Evolutionary conservation across 768 basidiomycete species (phyloP).

Genomic region (Boletus coccyginus): DNA sequence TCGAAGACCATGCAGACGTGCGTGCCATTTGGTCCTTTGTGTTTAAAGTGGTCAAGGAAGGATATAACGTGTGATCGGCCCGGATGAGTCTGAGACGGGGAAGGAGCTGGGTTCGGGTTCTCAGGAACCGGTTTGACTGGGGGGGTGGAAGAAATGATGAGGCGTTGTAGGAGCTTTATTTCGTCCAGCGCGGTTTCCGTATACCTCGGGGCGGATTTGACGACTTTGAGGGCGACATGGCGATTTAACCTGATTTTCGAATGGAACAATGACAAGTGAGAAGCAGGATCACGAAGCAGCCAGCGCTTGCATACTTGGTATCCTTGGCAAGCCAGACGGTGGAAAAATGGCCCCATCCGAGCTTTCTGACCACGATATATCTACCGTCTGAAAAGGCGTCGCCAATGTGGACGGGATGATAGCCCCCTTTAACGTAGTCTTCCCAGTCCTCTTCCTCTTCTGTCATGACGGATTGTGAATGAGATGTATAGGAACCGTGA

Average conservation of each 20-base stretch:
- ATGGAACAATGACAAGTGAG: slow-evolving; percentile 11
- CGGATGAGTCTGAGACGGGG: slow-evolving; percentile 71
- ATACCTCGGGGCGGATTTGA: slow-evolving; percentile 95
- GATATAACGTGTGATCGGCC: slow-evolving; percentile 95
- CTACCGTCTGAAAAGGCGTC: slow-evolving; percentile 85
- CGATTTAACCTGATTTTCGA: slow-evolving; percentile 69
- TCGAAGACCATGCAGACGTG: slow-evolving; percentile 99
- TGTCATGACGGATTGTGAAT: slow-evolving; percentile 75
- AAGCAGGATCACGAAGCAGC: not conserved
- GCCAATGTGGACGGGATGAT: slow-evolving; percentile 93
- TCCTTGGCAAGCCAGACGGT: slow-evolving; percentile 91
- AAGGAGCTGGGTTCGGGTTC: slow-evolving; percentile 48
- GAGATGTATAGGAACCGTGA: slow-evolving; percentile 73
- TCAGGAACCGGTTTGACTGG: slow-evolving; percentile 45
- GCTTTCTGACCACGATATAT: slow-evolving; percentile 89
- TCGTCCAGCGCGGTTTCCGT: slow-evolving; percentile 99
- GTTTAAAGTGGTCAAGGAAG: slow-evolving; percentile 95
- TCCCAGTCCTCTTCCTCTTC: slow-evolving; percentile 95
- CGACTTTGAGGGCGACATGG: slow-evolving; percentile 98
- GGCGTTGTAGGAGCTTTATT: slow-evolving; percentile 94
- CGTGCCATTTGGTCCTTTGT: slow-evolving; percentile 93
- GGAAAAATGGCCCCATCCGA: slow-evolving; percentile 94
- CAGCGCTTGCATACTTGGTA: slow-evolving; percentile 54
- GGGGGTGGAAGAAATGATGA: slow-evolving; percentile 79
- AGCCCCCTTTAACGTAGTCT: slow-evolving; percentile 80